phyloP scores from a whole-genome alignment of 2,329 filamentous ascomycete genomes.

The Aspergillus sp. region DNA sequence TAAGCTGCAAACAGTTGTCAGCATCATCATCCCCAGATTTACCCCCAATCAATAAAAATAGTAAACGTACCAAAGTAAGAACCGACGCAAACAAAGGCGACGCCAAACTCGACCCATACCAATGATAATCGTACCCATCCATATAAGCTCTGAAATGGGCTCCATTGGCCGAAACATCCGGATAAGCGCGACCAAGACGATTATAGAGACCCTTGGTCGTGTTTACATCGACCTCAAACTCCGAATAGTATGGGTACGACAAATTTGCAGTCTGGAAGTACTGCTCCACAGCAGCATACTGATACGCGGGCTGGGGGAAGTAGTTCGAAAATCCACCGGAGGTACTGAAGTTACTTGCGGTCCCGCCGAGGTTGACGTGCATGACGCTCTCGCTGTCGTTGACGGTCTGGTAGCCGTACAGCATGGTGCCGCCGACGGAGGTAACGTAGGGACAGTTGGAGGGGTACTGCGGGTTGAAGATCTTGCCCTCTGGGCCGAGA shows the following conservation, averaged over 20 bases:
- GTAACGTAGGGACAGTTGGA: constrained; percentile 56
- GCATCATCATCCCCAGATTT: not conserved
- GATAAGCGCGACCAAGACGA: constrained; percentile 50
- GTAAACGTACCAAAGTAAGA: constrained; percentile 28
- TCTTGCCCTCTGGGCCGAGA: constrained; percentile 40
- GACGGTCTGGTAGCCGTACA: constrained; percentile 31
- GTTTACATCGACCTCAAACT: constrained; percentile 36
- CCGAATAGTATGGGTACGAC: constrained; percentile 33
- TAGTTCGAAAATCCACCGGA: constrained; percentile 53
- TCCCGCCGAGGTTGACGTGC: constrained; percentile 33
- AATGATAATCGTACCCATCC: constrained; percentile 22
- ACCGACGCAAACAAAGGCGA: constrained; percentile 34
- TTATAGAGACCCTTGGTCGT: constrained; percentile 47
- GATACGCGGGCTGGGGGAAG: constrained; percentile 46
- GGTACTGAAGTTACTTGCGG: constrained; percentile 36
- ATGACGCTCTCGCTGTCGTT: constrained; percentile 32
- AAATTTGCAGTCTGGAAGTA: constrained; percentile 42
- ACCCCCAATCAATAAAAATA: not conserved
- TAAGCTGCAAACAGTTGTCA: constrained; percentile 34
- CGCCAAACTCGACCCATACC: constrained; percentile 31
- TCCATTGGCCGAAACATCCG: constrained; percentile 52
- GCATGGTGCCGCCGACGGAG: constrained; percentile 45
- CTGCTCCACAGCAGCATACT: constrained; percentile 42
- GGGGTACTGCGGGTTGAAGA: constrained; percentile 54
- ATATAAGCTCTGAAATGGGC: constrained; percentile 32